Percentiles rank a stretch among this genome's conserved stretches.
phyloP scores from a whole-genome alignment of 495 filamentous ascomycete genomes.

The Penicillium fimorum region DNA sequence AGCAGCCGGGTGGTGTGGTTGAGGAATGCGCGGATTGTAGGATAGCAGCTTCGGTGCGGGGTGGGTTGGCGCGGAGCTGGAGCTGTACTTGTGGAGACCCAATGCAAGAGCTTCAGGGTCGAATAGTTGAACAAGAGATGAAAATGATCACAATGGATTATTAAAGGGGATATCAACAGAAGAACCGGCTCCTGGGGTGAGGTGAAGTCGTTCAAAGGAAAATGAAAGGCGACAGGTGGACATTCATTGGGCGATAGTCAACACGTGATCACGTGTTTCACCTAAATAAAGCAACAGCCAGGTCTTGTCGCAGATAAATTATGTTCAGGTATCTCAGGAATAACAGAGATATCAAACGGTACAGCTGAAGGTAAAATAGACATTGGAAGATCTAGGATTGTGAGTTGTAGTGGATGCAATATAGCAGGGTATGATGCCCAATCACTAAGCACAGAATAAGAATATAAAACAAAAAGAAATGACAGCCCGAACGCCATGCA shows the following conservation, averaged over 20 bases:
- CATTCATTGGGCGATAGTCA: neutral
- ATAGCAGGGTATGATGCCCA: conserved; percentile 40
- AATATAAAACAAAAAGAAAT: conserved; percentile 17
- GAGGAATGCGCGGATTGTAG: conserved; percentile 7
- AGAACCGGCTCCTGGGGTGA: conserved; percentile 25
- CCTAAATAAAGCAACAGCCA: neutral
- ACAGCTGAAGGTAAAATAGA: conserved; percentile 6
- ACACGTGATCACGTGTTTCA: conserved; percentile 22
- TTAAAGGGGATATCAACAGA: conserved; percentile 13
- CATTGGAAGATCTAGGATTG: conserved; percentile 17
- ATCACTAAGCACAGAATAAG: conserved; percentile 27
- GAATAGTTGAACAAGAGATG: neutral
- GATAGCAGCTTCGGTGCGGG: conserved; percentile 22
- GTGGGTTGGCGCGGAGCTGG: conserved; percentile 23
- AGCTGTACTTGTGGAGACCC: conserved; percentile 6
- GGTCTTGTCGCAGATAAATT: neutral
- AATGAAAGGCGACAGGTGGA: conserved; percentile 5
- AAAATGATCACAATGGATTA: neutral
- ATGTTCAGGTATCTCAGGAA: neutral
- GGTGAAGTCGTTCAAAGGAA: conserved; percentile 4
- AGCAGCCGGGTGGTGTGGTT: neutral
- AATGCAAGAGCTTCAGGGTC: neutral
- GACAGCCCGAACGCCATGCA: conserved; percentile 43
- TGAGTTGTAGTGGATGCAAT: conserved; percentile 33
- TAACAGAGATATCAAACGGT: neutral